A percentile compares a stretch with the other conserved stretches of the same genome.
phyloP scores from a whole-genome alignment of 805 yeast genomes.

The Scheffersomyces ergatensis region DNA sequence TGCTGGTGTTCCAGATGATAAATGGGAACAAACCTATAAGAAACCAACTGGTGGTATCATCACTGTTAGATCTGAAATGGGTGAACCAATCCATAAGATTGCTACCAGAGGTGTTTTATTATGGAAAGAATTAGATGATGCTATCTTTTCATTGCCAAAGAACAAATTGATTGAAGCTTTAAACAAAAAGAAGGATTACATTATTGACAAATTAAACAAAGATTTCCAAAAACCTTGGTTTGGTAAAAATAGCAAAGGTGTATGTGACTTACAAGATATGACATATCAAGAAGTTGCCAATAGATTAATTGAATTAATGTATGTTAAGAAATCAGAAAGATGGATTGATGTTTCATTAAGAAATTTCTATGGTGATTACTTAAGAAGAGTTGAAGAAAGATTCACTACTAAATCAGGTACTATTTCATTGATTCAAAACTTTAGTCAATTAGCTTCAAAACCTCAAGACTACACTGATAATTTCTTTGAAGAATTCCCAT shows the following conservation, averaged over 20 bases:
- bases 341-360: conserved; percentile 90
- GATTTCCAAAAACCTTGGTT: conserved; percentile 99
- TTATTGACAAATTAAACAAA: conserved; percentile 80
- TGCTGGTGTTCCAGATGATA: conserved; percentile 80
- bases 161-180: conserved; percentile 80
- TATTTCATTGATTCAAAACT: conserved; percentile 72
- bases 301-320: conserved; percentile 86
- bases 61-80: conserved; percentile 98
- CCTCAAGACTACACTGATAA: conserved; percentile 62
- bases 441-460: conserved; percentile 54
- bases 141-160: conserved; percentile 89
- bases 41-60: conserved; percentile 96
- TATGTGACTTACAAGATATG: conserved; percentile 92
- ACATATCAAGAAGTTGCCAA: conserved; percentile 88
- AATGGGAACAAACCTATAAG: conserved; percentile 95
- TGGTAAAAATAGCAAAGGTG: conserved; percentile 73
- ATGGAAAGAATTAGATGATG: conserved; percentile 97
- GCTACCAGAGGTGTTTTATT: conserved; percentile 97
- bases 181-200: conserved; percentile 78
- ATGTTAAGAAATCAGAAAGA: conserved; percentile 68
- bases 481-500: conserved; percentile 69
- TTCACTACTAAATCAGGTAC: conserved; percentile 57
- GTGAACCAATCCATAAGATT: conserved; percentile 98
- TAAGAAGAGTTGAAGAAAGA: conserved; percentile 97
- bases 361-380: conserved; percentile 80